phyloP scores from a whole-genome alignment of 108 stramenopile species.

The Skeletonema costatum region DNA sequence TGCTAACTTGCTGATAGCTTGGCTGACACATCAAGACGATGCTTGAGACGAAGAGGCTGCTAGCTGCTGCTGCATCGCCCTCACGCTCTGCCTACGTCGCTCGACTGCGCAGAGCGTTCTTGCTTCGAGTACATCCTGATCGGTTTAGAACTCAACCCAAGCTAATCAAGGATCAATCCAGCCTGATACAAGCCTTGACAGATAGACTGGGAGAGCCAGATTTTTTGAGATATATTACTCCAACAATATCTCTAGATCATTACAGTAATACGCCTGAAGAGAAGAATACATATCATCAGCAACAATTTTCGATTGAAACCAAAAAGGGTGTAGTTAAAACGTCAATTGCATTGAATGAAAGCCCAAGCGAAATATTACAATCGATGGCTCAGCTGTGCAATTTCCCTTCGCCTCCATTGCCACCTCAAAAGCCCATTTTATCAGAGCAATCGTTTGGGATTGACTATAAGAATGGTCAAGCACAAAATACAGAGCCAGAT shows the following conservation, averaged over 20 bases:
- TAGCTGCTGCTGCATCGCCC: not conserved
- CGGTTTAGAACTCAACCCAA: slow-evolving; percentile 65
- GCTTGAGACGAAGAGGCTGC: not conserved
- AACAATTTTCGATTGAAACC: slow-evolving; percentile 62
- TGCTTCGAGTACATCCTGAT: slow-evolving; percentile 84
- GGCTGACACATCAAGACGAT: no score
- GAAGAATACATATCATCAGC: slow-evolving; percentile 1
- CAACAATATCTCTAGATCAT: not conserved
- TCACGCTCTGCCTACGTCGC: slow-evolving; percentile 57
- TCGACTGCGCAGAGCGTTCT: slow-evolving; percentile 75
- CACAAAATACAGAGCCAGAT: slow-evolving; percentile 11
- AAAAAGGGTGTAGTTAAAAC: slow-evolving; percentile 29
- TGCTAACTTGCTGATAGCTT: no score
- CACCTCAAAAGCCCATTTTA: not conserved
- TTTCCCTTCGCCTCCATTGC: slow-evolving; percentile 36
- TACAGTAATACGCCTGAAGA: not conserved
- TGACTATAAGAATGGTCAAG: not conserved
- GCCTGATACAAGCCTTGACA: slow-evolving; percentile 63
- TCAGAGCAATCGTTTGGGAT: not conserved
- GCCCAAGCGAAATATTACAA: slow-evolving; percentile 58
- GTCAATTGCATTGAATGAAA: slow-evolving; percentile 56
- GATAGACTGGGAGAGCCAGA: slow-evolving; percentile 57
- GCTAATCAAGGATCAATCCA: slow-evolving; percentile 66
- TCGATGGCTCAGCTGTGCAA: slow-evolving; percentile 38
- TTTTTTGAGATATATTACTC: slow-evolving; percentile 55